Conservation (phyloP, 2,329 filamentous ascomycete genomes). For the Drechslera avenae region DNA sequence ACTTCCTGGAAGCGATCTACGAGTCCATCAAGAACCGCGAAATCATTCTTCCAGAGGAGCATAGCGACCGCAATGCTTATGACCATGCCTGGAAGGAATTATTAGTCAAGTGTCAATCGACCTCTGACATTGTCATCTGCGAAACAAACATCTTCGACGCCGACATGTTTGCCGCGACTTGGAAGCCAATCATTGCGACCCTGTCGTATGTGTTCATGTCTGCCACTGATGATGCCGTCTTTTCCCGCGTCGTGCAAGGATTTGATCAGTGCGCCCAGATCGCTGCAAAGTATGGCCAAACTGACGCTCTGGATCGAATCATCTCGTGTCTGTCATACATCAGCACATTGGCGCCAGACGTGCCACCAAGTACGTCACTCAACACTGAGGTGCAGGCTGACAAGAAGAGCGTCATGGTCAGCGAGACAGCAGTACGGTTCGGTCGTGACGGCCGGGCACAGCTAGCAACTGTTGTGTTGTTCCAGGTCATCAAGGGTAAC, state of each 20-base stretch:
- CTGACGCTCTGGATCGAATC: slow-evolving; percentile 89
- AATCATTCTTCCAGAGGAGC: slow-evolving; percentile 95
- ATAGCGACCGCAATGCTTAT: slow-evolving; percentile 94
- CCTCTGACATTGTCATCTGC: slow-evolving; percentile 75
- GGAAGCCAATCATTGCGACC: slow-evolving; percentile 93
- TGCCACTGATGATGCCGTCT: slow-evolving; percentile 94
- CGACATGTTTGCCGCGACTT: slow-evolving; percentile 96
- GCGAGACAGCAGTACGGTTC: slow-evolving; percentile 93
- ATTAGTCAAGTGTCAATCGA: slow-evolving; percentile 78
- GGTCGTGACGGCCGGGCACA: slow-evolving; percentile 93
- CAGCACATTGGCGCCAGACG: slow-evolving; percentile 79
- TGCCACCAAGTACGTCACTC: slow-evolving; percentile 78
- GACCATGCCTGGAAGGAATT: slow-evolving; percentile 98
- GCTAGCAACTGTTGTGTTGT: slow-evolving; percentile 91
- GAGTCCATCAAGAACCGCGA: slow-evolving; percentile 91
- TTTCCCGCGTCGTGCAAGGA: slow-evolving; percentile 87
- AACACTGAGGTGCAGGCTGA: slow-evolving; percentile 96
- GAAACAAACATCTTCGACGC: slow-evolving; percentile 95
- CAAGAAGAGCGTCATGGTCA: slow-evolving; percentile 96
- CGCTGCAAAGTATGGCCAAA: slow-evolving; percentile 80
- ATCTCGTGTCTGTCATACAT: slow-evolving; percentile 89
- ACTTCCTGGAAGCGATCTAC: slow-evolving; percentile 85
- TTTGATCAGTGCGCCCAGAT: slow-evolving; percentile 97
- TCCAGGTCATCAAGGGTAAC: slow-evolving; percentile 85
- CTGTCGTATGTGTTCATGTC: slow-evolving; percentile 99